phyloP scores from a whole-genome alignment of 1,284 basidiomycete species.

The Ceratobasidium sp. region DNA sequence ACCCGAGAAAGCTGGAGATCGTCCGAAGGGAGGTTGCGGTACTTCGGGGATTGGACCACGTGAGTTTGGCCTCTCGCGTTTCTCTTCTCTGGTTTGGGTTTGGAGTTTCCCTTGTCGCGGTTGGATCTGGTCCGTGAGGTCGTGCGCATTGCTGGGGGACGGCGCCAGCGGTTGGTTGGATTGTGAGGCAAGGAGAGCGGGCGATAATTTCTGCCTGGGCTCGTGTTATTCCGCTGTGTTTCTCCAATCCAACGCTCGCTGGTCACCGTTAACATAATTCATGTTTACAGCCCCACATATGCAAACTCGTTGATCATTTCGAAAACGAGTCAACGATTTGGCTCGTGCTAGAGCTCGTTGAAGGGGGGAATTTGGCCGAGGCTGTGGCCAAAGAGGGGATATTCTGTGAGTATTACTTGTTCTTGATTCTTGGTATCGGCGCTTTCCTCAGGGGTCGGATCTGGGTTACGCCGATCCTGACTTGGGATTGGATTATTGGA shows the following conservation, averaged over 20 bases:
- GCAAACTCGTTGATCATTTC: constrained; percentile 82
- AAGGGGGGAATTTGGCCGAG: constrained; percentile 92
- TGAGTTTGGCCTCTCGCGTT: neutral
- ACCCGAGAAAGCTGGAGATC: no score
- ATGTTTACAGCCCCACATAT: constrained; percentile 73
- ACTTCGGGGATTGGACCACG: no score
- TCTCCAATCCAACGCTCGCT: neutral
- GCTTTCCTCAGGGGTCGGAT: neutral
- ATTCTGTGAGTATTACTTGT: constrained; percentile 64
- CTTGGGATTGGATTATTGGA: neutral
- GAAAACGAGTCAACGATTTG: constrained; percentile 76
- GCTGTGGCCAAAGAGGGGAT: constrained; percentile 73
- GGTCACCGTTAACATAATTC: neutral
- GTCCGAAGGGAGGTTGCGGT: no score
- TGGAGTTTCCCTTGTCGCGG: no score
- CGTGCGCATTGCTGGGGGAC: no score
- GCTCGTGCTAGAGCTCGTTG: constrained; percentile 73
- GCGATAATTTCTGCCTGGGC: no score
- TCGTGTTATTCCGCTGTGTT: neutral
- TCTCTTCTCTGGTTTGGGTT: neutral
- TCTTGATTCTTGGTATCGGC: neutral
- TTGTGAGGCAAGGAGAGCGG: no score
- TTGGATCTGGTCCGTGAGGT: no score
- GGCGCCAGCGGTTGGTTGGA: no score
- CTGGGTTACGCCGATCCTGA: neutral